phyloP scores from a whole-genome alignment of 2,329 filamentous ascomycete genomes.

The Trichoderma sp. region DNA sequence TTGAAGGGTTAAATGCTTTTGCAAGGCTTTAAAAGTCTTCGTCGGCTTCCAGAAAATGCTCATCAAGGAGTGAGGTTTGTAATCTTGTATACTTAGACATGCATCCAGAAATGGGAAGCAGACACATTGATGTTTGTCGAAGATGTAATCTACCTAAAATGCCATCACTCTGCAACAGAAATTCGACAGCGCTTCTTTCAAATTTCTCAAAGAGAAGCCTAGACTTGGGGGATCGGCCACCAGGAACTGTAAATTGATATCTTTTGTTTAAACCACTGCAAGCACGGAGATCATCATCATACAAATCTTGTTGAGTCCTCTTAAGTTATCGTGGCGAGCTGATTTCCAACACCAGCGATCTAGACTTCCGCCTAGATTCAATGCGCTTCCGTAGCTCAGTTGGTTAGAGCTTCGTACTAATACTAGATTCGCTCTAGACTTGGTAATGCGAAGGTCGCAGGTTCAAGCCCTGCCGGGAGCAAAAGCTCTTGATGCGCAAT shows the following conservation, averaged over 20 bases:
- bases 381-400: constrained; percentile 20
- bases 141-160: not conserved
- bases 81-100: no score
- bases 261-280: not conserved
- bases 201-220: not conserved
- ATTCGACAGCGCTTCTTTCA: not conserved
- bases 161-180: not conserved
- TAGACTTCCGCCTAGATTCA: not conserved
- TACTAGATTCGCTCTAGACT: not conserved
- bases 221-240: not conserved
- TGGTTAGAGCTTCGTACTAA: constrained; percentile 21
- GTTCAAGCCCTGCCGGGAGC: constrained; percentile 22
- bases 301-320: not conserved
- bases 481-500: not conserved
- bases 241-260: not conserved
- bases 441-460: constrained; percentile 18
- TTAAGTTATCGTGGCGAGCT: not conserved
- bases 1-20: not conserved
- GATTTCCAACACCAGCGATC: not conserved
- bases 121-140: not conserved
- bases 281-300: not conserved
- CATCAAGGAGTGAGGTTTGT: not conserved
- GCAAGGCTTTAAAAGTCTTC: not conserved
- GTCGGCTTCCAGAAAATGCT: not conserved
- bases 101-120: not conserved